Percentiles rank a stretch among this genome's conserved stretches.
These are phyloP conservation scores for Didymella keratinophila DNA, from an alignment of 2,329 filamentous ascomycete species.

Conservation along the genomic window DNA sequence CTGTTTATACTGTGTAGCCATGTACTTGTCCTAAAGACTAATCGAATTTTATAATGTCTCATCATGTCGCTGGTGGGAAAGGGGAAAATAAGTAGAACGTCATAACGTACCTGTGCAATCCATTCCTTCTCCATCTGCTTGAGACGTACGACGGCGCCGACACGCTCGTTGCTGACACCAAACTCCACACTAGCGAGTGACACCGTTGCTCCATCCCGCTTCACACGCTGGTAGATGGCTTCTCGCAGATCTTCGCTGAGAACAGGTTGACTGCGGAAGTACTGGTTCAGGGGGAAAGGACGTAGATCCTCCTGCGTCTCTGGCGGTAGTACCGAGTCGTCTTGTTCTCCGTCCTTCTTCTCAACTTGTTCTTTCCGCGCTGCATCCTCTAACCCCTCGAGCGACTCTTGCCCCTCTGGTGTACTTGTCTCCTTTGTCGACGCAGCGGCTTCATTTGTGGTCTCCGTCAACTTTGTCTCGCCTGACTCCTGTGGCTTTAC, in stretches of 20 bases:
- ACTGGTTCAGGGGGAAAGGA: slow-evolving; percentile 77
- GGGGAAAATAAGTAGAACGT: not conserved
- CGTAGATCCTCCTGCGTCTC: slow-evolving; percentile 46
- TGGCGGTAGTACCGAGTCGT: slow-evolving; percentile 37
- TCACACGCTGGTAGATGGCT: slow-evolving; percentile 75
- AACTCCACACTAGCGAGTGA: slow-evolving; percentile 79
- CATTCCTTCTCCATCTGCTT: slow-evolving; percentile 86
- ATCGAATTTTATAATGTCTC: slow-evolving; percentile 82
- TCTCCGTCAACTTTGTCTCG: slow-evolving; percentile 26
- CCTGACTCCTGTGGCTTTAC: slow-evolving; percentile 25
- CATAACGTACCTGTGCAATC: slow-evolving; percentile 72
- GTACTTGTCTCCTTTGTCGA: slow-evolving; percentile 35
- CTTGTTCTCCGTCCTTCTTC: slow-evolving; percentile 25
- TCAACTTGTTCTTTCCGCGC: slow-evolving; percentile 32
- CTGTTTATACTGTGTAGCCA: slow-evolving; percentile 77
- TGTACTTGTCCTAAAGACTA: slow-evolving; percentile 98
- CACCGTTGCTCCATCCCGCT: slow-evolving; percentile 68
- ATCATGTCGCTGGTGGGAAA: slow-evolving; percentile 60
- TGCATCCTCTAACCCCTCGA: slow-evolving; percentile 41
- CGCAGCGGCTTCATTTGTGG: slow-evolving; percentile 35
- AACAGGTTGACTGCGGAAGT: slow-evolving; percentile 75
- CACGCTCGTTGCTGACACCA: slow-evolving; percentile 80
- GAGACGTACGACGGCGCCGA: slow-evolving; percentile 84
- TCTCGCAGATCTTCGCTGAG: slow-evolving; percentile 77
- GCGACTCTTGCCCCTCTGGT: slow-evolving; percentile 39